Percentiles rank a stretch among this genome's conserved stretches.
These are phyloP conservation scores for Cryptosporidium parvum DNA, from an alignment of 169 alveolate species.

Conservation along the genomic window DNA sequence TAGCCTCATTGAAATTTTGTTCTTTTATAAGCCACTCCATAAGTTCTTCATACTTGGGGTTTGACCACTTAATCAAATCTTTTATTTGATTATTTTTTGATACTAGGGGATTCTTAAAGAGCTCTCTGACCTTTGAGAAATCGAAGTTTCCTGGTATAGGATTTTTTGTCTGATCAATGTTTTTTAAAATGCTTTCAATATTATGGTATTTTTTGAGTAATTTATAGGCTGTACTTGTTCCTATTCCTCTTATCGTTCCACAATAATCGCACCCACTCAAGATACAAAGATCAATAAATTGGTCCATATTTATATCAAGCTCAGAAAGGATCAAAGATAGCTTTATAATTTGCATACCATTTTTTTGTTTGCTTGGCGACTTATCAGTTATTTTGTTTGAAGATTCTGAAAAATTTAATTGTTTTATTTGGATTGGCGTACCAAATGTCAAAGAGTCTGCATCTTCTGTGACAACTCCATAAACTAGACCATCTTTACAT, in stretches of 20 bases:
- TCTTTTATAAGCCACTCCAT: slow-evolving; percentile 84
- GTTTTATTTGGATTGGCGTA: slow-evolving; percentile 82
- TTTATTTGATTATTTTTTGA: slow-evolving; percentile 76
- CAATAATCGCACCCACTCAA: slow-evolving; percentile 98
- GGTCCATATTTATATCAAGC: slow-evolving; percentile 88
- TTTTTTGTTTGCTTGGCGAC: slow-evolving; percentile 75
- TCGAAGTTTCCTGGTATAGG: slow-evolving; percentile 78
- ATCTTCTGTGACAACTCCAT: slow-evolving; percentile 97
- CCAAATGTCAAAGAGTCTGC: slow-evolving; percentile 97
- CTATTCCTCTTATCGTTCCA: slow-evolving; percentile 93
- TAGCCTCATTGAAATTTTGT: slow-evolving; percentile 82
- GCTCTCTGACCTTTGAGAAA: slow-evolving; percentile 83
- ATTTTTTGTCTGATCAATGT: slow-evolving; percentile 81
- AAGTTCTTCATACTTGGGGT: slow-evolving; percentile 84
- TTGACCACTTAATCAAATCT: slow-evolving; percentile 80
- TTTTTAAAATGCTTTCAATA: slow-evolving; percentile 89
- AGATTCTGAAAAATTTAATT: slow-evolving; percentile 65
- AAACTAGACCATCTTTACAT: slow-evolving; percentile 90
- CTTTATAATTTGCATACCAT: slow-evolving; percentile 81
- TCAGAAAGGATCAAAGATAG: slow-evolving; percentile 84
- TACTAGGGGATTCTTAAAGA: slow-evolving; percentile 83
- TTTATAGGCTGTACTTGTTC: slow-evolving; percentile 95
- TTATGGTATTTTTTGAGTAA: slow-evolving; percentile 88
- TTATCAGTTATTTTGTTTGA: slow-evolving; percentile 65
- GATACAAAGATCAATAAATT: slow-evolving; percentile 97